Evolutionary conservation across 192 early-diverging fungal species (phyloP).

Genomic region (Coemansia sp.): DNA sequence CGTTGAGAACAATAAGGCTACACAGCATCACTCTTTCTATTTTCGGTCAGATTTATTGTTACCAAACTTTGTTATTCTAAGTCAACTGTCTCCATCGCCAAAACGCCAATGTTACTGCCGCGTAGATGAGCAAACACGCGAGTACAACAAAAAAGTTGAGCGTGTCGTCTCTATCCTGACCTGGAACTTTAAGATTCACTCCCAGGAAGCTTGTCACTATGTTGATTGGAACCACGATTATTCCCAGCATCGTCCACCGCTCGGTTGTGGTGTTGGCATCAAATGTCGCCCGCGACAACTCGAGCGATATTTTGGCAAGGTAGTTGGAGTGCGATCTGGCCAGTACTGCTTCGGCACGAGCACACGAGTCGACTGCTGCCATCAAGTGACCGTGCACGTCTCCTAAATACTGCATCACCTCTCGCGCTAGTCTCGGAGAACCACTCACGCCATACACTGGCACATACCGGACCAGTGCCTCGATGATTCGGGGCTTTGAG

Average conservation of each 20-base stretch:
- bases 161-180: constrained; percentile 60
- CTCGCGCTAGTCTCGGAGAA: constrained; percentile 19
- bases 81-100: constrained; percentile 48
- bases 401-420: constrained; percentile 49
- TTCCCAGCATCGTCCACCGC: constrained; percentile 53
- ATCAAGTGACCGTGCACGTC: constrained; percentile 48
- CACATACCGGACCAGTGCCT: constrained; percentile 49
- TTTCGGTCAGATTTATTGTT: neutral
- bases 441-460: neutral
- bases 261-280: constrained; percentile 47
- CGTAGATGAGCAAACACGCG: constrained; percentile 46
- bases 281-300: constrained; percentile 54
- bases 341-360: constrained; percentile 63
- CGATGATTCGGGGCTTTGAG: constrained; percentile 72
- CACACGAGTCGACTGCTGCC: constrained; percentile 32
- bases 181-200: constrained; percentile 70
- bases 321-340: constrained; percentile 73
- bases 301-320: constrained; percentile 74
- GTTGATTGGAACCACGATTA: constrained; percentile 53
- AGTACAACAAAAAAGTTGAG: constrained; percentile 53
- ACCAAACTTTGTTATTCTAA: neutral
- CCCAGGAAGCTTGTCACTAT: constrained; percentile 62
- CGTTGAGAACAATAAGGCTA: neutral
- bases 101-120: constrained; percentile 38
- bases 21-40: neutral